These are phyloP conservation scores for Takashimella koratensis DNA, from an alignment of 1,284 basidiomycete species.

Conservation along the genomic window DNA sequence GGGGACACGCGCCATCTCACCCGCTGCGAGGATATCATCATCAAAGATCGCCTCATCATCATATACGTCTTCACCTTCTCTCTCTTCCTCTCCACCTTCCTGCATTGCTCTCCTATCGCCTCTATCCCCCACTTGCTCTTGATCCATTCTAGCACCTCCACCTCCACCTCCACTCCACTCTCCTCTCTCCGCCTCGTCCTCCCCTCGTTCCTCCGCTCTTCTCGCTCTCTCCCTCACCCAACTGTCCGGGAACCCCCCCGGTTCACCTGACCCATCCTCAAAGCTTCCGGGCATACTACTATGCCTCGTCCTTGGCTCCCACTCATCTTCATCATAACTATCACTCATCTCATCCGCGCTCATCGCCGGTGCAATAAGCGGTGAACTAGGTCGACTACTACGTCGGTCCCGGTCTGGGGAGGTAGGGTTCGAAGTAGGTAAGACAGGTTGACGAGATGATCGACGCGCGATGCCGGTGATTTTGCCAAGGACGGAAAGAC, in stretches of 20 bases:
- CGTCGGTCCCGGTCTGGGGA: slow-evolving; percentile 15
- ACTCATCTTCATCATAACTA: slow-evolving; percentile 50
- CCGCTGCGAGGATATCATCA: slow-evolving; percentile 72
- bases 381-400: slow-evolving; percentile 52
- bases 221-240: slow-evolving; percentile 6
- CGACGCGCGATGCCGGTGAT: slow-evolving; percentile 65
- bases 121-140: not conserved
- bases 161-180: not conserved
- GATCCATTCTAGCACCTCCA: not conserved
- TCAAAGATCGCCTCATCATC: slow-evolving; percentile 55
- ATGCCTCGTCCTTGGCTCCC: slow-evolving; percentile 61
- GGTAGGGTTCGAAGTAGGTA: slow-evolving; percentile 25
- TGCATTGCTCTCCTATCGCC: not conserved
- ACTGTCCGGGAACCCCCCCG: slow-evolving; percentile 24
- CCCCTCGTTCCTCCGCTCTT: slow-evolving; percentile 7
- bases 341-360: slow-evolving; percentile 35
- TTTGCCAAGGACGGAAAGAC: slow-evolving; percentile 70
- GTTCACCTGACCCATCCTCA: slow-evolving; percentile 48
- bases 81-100: not conserved
- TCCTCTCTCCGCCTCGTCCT: slow-evolving; percentile 5
- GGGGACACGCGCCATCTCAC: slow-evolving; percentile 79
- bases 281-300: slow-evolving; percentile 79
- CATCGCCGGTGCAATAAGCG: slow-evolving; percentile 42
- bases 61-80: slow-evolving; percentile 13
- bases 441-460: slow-evolving; percentile 32